Evolutionary conservation across 352 stramenopile genomes (phyloP), one percentile per base, ranked within the genome.

Genomic region (Globisporangium acanthophoron): DNA sequence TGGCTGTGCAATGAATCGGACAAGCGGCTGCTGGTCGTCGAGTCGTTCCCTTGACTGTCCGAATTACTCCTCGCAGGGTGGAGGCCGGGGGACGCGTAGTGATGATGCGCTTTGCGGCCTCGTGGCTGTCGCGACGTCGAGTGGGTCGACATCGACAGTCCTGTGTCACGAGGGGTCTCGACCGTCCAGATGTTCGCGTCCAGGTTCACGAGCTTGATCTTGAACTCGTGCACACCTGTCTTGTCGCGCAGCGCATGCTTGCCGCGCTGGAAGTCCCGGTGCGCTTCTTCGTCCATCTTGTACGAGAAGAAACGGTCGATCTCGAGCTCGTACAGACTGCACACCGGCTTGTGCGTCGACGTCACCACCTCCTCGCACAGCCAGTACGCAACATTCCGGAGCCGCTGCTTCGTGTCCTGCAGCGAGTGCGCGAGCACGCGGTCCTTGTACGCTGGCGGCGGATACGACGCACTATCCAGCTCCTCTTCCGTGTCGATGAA

Each of bases 371-470:
- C 71, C 31, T 85, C 75, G 29, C 75, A 85, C 11, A 85, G 45
- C 63, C 70, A 82, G 43, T 85, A 85, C 15, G 58, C 53, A 8
- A 73, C 51, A 39, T 76, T 78, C 2, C 63, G 61, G 18, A 85
- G 63, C 6, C 75, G 67, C 35, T 76, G 39, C 18, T 71, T 62
- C 3, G 67, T 77, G 51, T 81, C 71, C 13, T 72, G 66, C 12
- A 85, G 58, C 24, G 75, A 85, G 55, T 85, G 75, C 7, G 65
- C 31, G 13, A 85, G 61, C 39, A 92, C 83, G 9, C 81, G 81
- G 41, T 92, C 81, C 51, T 90, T 90, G 56, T 92, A 92, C 1
- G 81, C 74, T 15, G 79, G 83, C 7, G 51, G 20, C 13, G 65
- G 59, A 6, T 64, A 58, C 13, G 57, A 59, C 24, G 51, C 45